These are phyloP conservation scores for Vitis vinifera DNA, from an alignment of 164 flowering plant species.

Conservation along the genomic window DNA sequence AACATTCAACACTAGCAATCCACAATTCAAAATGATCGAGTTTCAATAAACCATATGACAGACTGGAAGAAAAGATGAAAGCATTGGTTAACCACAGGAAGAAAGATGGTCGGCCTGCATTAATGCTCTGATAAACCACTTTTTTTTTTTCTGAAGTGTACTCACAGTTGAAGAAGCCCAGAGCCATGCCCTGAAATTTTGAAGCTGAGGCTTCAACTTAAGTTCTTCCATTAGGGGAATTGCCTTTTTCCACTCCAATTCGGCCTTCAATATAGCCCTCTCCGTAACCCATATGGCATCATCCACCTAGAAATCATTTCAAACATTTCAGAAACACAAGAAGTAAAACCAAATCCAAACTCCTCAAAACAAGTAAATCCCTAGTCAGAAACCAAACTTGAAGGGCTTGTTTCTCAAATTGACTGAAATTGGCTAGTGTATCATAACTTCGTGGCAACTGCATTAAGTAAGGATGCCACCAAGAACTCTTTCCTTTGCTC, in stretches of 20 bases:
- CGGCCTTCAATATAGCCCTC: constrained; percentile 57
- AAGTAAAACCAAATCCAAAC: constrained; percentile 2
- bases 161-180: constrained; percentile 96
- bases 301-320: constrained; percentile 58
- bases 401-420: constrained; percentile 67
- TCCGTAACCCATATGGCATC: constrained; percentile 83
- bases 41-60: not conserved
- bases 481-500: constrained; percentile 68
- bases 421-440: constrained; percentile 54
- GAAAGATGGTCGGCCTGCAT: not conserved
- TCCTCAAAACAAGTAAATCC: not conserved
- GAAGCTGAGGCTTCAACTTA: constrained; percentile 51
- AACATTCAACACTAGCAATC: too few species aligned
- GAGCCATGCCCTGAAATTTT: constrained; percentile 74
- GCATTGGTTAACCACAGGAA: too few species aligned
- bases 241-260: constrained; percentile 73
- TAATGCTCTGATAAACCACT: not conserved
- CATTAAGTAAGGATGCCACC: constrained; percentile 74
- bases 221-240: constrained; percentile 52
- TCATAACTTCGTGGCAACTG: constrained; percentile 68
- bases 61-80: too few species aligned
- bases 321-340: constrained; percentile 5
- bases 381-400: constrained; percentile 56
- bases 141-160: not conserved
- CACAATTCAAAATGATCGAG: too few species aligned